These are phyloP conservation scores for Nakazawaea ernobii DNA, from an alignment of 805 yeast genomes.

Conservation along the genomic window DNA sequence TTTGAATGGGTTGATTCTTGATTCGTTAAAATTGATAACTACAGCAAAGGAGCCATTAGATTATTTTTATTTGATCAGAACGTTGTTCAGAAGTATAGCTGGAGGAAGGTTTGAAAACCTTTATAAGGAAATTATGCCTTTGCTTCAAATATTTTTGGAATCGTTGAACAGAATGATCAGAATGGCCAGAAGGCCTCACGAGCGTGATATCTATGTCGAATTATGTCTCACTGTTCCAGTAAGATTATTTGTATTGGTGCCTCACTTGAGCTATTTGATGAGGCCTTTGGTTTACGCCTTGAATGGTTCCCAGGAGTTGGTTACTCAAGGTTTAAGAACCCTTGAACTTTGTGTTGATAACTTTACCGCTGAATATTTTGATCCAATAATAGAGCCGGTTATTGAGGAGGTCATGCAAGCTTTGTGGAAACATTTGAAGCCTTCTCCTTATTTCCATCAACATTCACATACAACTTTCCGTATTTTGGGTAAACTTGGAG, in stretches of 20 bases:
- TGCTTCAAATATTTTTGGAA: constrained; percentile 80
- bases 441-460: constrained; percentile 91
- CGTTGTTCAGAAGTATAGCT: constrained; percentile 88
- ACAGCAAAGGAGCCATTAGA: constrained; percentile 87
- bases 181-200: constrained; percentile 82
- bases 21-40: constrained; percentile 73
- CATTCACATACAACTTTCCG: constrained; percentile 93
- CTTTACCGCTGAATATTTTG: constrained; percentile 92
- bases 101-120: constrained; percentile 94
- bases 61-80: constrained; percentile 81
- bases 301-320: constrained; percentile 85
- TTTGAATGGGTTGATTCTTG: constrained; percentile 73
- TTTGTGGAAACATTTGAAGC: constrained; percentile 83
- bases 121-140: constrained; percentile 89
- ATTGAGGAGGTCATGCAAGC: constrained; percentile 92
- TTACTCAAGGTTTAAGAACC: constrained; percentile 91
- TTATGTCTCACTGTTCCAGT: constrained; percentile 95
- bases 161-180: constrained; percentile 77
- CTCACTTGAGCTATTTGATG: constrained; percentile 84
- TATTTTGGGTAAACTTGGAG: constrained; percentile 92
- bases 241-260: constrained; percentile 85
- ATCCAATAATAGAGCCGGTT: constrained; percentile 95
- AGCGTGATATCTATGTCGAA: constrained; percentile 91
- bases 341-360: constrained; percentile 95
- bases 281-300: constrained; percentile 88